A percentile compares a stretch with the other conserved stretches of the same genome.
Evolutionary conservation across 108 stramenopile species (phyloP).

Genomic region (Cyclotella sp.): DNA sequence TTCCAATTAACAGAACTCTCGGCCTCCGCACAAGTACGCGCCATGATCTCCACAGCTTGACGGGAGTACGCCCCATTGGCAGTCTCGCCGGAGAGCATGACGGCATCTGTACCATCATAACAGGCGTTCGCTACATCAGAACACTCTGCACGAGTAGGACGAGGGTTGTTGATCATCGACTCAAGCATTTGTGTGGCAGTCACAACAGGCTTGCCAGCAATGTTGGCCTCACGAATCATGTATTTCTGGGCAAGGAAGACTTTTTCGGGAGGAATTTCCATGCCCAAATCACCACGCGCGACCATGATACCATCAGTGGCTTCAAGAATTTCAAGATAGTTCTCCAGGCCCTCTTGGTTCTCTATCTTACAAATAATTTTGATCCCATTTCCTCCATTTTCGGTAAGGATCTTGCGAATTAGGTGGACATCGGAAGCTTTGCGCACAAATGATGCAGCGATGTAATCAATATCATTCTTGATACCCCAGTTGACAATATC

Average conservation of each 20-base stretch:
- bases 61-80: conserved; percentile 83
- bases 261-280: conserved; percentile 97
- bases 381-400: conserved; percentile 86
- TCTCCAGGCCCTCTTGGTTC: conserved; percentile 94
- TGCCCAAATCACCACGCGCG: conserved; percentile 96
- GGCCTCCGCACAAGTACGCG: conserved; percentile 89
- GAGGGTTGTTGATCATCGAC: conserved; percentile 97
- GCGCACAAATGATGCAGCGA: conserved; percentile 97
- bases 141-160: conserved; percentile 99
- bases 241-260: conserved; percentile 89
- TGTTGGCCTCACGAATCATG: conserved; percentile 93
- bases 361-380: conserved; percentile 98
- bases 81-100: conserved; percentile 95
- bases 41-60: conserved; percentile 94
- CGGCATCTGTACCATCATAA: conserved; percentile 88
- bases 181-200: conserved; percentile 99
- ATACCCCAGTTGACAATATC: conserved; percentile 88
- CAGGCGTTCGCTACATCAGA: conserved; percentile 99
- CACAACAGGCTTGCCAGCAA: conserved; percentile 94
- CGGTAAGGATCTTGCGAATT: conserved; percentile 87
- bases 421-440: conserved; percentile 86
- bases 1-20: conserved; percentile 73
- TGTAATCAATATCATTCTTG: conserved; percentile 91
- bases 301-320: conserved; percentile 98
- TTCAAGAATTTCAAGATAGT: conserved; percentile 92